These are phyloP conservation scores for Hemerocallis citrina DNA, from an alignment of 106 monocot species.

Conservation along the genomic window DNA sequence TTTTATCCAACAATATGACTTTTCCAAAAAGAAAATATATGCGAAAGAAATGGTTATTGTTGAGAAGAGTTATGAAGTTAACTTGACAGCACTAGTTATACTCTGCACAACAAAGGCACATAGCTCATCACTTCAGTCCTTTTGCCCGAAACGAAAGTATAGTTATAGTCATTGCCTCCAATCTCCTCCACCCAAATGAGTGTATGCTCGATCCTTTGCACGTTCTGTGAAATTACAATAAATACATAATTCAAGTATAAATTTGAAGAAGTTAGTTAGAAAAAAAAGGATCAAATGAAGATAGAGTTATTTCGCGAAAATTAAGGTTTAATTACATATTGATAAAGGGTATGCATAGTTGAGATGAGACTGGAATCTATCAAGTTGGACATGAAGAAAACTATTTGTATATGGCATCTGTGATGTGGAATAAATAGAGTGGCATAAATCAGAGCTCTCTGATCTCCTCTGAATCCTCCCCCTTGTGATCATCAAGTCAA, in stretches of 20 bases:
- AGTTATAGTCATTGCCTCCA: conserved; percentile 22
- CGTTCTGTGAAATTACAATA: neutral
- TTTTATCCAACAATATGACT: no score
- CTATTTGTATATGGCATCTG: conserved; percentile 3
- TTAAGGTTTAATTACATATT: neutral
- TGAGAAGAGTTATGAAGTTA: neutral
- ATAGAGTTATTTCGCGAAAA: neutral
- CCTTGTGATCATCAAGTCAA: no score
- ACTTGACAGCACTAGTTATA: conserved; percentile 2
- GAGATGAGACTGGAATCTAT: conserved; percentile 8
- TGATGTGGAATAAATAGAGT: no score
- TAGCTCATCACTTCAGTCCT: neutral
- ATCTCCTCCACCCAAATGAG: conserved; percentile 16
- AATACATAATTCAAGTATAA: neutral
- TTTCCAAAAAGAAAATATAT: neutral
- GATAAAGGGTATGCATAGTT: neutral
- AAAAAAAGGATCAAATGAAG: neutral
- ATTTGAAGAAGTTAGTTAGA: neutral
- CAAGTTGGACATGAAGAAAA: conserved; percentile 8
- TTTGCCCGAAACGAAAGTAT: conserved; percentile 5
- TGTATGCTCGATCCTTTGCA: conserved; percentile 6
- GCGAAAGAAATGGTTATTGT: neutral
- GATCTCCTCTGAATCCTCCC: no score
- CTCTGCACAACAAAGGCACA: conserved; percentile 13
- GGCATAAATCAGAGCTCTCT: no score